phyloP scores from a whole-genome alignment of 2,329 filamentous ascomycete genomes.

The Thermomyces lanuginosus region DNA sequence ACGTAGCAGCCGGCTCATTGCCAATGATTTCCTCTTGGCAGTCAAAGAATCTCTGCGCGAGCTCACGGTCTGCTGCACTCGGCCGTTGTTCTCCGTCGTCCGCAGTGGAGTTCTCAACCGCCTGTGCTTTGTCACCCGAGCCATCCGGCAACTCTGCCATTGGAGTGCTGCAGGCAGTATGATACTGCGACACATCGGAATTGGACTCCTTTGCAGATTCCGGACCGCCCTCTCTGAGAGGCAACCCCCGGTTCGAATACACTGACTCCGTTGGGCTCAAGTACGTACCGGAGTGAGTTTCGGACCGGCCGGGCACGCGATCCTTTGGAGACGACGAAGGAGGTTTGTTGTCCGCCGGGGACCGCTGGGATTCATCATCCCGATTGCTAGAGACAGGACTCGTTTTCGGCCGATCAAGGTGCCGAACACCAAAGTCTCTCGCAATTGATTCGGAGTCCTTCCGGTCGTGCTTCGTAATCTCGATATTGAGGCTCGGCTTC shows the following conservation, averaged over 20 bases:
- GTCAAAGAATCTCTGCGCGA: constrained; percentile 68
- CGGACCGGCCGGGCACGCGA: constrained; percentile 3
- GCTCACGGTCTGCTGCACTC: constrained; percentile 53
- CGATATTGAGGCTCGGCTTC: constrained; percentile 16
- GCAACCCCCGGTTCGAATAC: constrained; percentile 4
- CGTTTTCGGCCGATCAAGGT: constrained; percentile 10
- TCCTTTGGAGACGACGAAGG: constrained; percentile 6
- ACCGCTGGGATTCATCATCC: no score
- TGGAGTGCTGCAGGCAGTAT: constrained; percentile 27
- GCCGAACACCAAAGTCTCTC: constrained; percentile 8
- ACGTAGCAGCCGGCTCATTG: constrained; percentile 66
- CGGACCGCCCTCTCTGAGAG: constrained; percentile 10
- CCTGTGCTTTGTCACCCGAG: constrained; percentile 2
- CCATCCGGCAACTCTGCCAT: constrained; percentile 3
- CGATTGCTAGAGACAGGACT: constrained; percentile 11
- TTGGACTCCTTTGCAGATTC: constrained; percentile 18
- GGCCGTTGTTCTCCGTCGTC: constrained; percentile 14
- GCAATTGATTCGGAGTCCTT: constrained; percentile 20
- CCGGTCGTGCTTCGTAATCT: constrained; percentile 10
- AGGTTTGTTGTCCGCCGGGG: constrained; percentile 2
- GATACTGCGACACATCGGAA: constrained; percentile 28
- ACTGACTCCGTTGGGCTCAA: constrained; percentile 3
- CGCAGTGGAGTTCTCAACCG: constrained; percentile 6
- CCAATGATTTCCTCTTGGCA: constrained; percentile 62
- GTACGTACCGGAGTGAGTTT: constrained; percentile 2